Evolutionary conservation across 371 early-diverging fungal genomes (phyloP).

Genomic region (Mucor indicus): DNA sequence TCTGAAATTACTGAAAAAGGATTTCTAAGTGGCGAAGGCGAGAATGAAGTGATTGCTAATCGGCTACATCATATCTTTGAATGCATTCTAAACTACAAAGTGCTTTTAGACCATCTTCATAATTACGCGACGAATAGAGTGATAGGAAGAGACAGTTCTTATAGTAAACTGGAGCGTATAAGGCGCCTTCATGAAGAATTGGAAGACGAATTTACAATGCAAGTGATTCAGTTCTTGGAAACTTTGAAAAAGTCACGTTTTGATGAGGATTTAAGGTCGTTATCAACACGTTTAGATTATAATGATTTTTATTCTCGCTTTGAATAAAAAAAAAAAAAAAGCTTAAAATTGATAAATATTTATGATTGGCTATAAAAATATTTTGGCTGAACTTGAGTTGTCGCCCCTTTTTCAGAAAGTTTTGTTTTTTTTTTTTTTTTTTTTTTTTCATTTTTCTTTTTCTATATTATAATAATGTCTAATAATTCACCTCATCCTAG

Average conservation of each 20-base stretch:
- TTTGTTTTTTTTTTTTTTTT: background rate
- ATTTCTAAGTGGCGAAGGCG: constrained; percentile 47
- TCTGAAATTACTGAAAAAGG: constrained; percentile 61
- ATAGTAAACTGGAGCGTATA: constrained; percentile 8
- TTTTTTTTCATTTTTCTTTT: background rate
- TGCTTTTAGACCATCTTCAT: constrained; percentile 29
- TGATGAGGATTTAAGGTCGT: constrained; percentile 69
- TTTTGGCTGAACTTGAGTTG: no score
- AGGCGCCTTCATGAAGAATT: constrained; percentile 29
- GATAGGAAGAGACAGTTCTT: no score
- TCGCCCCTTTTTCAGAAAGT: no score
- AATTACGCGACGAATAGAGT: constrained; percentile 11
- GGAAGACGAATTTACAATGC: constrained; percentile 17
- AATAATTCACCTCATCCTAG: constrained; percentile 20
- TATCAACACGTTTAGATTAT: constrained; percentile 72
- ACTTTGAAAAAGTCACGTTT: constrained; percentile 61
- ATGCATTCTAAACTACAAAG: constrained; percentile 33
- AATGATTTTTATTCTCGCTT: constrained; percentile 65
- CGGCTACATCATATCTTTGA: constrained; percentile 38
- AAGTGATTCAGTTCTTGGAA: constrained; percentile 46
- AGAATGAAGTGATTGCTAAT: constrained; percentile 25
- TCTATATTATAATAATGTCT: constrained; percentile 1
- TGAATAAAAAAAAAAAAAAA: no score
- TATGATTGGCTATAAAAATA: no score
- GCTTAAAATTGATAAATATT: no score